Conservation (phyloP, 2,329 filamentous ascomycete species). For the Drechslera avenae region DNA sequence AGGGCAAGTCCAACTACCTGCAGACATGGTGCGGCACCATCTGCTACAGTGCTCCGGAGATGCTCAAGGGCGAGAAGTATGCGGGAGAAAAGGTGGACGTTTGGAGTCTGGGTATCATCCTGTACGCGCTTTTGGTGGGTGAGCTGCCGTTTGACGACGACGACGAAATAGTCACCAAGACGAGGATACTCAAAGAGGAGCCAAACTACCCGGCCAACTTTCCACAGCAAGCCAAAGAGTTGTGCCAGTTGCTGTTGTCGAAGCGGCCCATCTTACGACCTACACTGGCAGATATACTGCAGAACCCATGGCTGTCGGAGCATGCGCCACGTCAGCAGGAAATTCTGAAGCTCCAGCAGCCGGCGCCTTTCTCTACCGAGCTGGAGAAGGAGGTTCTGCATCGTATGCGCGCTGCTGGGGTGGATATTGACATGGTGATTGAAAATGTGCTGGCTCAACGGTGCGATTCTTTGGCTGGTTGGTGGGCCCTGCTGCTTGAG, state of each 20-base stretch:
- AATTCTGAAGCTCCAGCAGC: conserved; percentile 81
- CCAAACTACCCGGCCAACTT: conserved; percentile 83
- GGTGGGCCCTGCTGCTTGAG: conserved; percentile 94
- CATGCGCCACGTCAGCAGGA: conserved; percentile 86
- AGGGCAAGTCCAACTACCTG: conserved; percentile 89
- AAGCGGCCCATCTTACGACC: conserved; percentile 88
- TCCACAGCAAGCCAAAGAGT: conserved; percentile 73
- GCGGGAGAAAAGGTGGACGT: conserved; percentile 98
- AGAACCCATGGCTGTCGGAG: conserved; percentile 85
- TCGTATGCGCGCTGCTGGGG: conserved; percentile 89
- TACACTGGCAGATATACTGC: conserved; percentile 80
- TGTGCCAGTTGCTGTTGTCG: conserved; percentile 82
- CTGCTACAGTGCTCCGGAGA: conserved; percentile 97
- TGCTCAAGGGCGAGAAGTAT: conserved; percentile 98
- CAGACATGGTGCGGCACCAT: conserved; percentile 98
- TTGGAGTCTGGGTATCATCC: conserved; percentile 85
- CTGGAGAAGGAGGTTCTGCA: conserved; percentile 90
- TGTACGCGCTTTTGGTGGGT: conserved; percentile 80
- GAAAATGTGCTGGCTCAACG: conserved; percentile 90
- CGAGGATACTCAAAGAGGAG: conserved; percentile 82
- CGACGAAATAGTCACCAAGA: conserved; percentile 84
- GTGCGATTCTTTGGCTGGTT: conserved; percentile 88
- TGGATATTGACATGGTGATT: conserved; percentile 92
- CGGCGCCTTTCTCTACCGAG: conserved; percentile 80
- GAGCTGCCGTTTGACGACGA: conserved; percentile 97